These are phyloP conservation scores for Lentinula lateritia DNA, from an alignment of 768 basidiomycete species.

Conservation along the genomic window DNA sequence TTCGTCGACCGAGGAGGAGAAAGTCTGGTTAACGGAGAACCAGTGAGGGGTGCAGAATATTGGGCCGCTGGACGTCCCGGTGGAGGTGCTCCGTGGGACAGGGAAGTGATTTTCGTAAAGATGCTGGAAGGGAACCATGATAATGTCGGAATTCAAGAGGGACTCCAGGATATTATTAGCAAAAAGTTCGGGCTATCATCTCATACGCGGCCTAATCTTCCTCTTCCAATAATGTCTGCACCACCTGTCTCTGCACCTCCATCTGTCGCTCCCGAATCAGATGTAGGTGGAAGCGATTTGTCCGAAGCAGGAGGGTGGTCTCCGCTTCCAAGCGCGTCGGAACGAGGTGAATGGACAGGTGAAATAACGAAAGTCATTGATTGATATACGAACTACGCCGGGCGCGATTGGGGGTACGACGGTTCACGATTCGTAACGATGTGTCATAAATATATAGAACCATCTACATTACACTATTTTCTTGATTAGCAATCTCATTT, in stretches of 20 bases:
- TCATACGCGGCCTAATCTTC: not conserved
- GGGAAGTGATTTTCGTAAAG: conserved; percentile 53
- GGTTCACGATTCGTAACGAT: not conserved
- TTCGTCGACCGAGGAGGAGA: conserved; percentile 31
- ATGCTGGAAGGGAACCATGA: conserved; percentile 56
- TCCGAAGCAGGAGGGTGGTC: conserved; percentile 2
- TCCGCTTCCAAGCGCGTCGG: not conserved
- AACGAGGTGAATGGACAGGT: not conserved
- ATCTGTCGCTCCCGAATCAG: not conserved
- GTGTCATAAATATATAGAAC: not conserved
- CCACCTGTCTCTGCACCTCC: not conserved
- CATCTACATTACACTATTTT: not conserved
- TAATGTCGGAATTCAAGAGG: conserved; percentile 52
- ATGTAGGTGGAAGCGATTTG: not conserved
- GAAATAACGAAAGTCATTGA: not conserved
- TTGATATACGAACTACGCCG: not conserved
- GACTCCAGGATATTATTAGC: conserved; percentile 61
- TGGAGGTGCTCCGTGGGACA: not conserved
- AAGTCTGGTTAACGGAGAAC: conserved; percentile 9
- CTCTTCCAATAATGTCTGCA: not conserved
- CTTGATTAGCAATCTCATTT: not conserved
- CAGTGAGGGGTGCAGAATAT: not conserved
- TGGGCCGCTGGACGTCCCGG: not conserved
- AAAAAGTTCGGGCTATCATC: conserved; percentile 27
- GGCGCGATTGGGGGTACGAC: too few species aligned